Base-by-base conservation (phyloP, 352 stramenopile genomes). In the Phytopythium delawarense region DNA sequence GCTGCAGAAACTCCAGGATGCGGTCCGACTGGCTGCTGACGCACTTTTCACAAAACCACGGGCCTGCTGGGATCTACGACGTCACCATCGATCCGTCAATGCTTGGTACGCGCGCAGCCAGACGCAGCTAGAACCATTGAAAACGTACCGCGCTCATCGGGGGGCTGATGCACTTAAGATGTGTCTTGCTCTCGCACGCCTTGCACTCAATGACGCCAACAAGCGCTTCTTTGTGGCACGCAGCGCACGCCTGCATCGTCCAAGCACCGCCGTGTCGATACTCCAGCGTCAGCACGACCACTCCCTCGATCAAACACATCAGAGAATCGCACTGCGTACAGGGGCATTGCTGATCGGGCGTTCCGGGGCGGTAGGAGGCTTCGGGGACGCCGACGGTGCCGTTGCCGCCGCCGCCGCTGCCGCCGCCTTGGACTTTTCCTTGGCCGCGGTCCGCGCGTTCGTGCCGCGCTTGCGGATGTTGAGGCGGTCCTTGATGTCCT, bases 401-500 rank as follows among this genome's bases (percentile, higher is more conserved):
- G 63, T 16, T 12, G 51, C 25, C 25, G 25, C 48, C 30, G 66
- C 61, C 1, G 23, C 39, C 25, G 61, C 35, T 67, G 59, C n/a
- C 59, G 49, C 20, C 76, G 81, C 25, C 57, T 84, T 84, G 30
- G 81, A 6, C 57, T 87, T 86, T 37, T 90, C 78, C 57, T 90
- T 90, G 49, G 72, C 69, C n/a, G 71, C 63, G 1, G 75, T 76
- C 15, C 78, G 81, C 18, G 67, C 75, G 62, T 86, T 88, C 2
- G 81, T 81, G 9, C 81, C 81, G 48, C 81, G 75, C 67, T 86
- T 88, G 55, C 78, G 75, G 63, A 91, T 87, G 62, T 89, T 89
- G 13, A 88, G 62, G 5, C 78, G 73, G 59, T 92, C 83, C 51
- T 89, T 88, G 35, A 92, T 87, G 54, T 92, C 83, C 51, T 92